phyloP scores from a whole-genome alignment of 495 filamentous ascomycete species.

The Talaromyces wortmannii region DNA sequence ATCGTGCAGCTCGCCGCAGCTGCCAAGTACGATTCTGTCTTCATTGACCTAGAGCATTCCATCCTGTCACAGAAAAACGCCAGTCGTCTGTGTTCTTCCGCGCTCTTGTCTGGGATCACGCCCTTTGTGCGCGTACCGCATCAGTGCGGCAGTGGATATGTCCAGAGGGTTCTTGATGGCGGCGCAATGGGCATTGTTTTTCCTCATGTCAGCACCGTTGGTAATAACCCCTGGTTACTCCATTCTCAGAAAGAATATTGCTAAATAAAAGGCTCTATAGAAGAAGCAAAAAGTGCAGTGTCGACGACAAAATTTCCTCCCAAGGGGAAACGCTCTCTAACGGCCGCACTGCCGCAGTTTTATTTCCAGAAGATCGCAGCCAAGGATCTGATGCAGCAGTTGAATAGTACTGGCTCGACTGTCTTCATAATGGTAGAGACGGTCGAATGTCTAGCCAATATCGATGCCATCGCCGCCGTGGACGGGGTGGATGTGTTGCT shows the following conservation, averaged over 20 bases:
- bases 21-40: slow-evolving; percentile 7
- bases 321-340: neutral
- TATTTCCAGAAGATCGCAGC: neutral
- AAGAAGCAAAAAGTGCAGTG: neutral
- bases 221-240: neutral
- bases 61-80: slow-evolving; percentile 1
- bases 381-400: neutral
- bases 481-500: neutral
- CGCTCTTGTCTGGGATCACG: neutral
- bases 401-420: neutral
- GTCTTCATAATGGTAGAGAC: slow-evolving; percentile 3
- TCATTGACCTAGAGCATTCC: slow-evolving; percentile 11
- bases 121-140: slow-evolving; percentile 8
- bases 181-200: slow-evolving; percentile 12
- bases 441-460: neutral
- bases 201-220: slow-evolving; percentile 7
- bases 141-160: slow-evolving; percentile 11
- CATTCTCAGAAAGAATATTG: neutral
- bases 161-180: slow-evolving; percentile 13
- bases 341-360: neutral
- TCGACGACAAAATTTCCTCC: neutral
- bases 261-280: neutral
- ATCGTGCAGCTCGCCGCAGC: slow-evolving; percentile 3
- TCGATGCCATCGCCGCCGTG: slow-evolving; percentile 1
- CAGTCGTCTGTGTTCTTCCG: neutral